Percentiles rank a stretch among this genome's conserved stretches.
Evolutionary conservation across 2,329 filamentous ascomycete species (phyloP).

Genomic region (Thielaviopsis euricoi): DNA sequence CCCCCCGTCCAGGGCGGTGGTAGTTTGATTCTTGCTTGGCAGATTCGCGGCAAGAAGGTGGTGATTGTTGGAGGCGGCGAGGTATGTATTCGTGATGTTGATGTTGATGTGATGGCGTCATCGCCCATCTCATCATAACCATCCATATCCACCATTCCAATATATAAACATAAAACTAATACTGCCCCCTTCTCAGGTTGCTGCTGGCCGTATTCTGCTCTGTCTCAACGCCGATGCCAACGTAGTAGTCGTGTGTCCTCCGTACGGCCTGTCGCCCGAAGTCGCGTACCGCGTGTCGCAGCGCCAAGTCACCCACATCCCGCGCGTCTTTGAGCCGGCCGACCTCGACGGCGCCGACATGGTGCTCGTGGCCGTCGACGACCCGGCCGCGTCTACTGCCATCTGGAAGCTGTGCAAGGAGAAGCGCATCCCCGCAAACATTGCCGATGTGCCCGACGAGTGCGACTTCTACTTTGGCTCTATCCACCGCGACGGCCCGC

Average conservation of each 20-base stretch:
- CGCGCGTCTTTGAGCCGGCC: constrained; percentile 70
- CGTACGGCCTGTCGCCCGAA: constrained; percentile 69
- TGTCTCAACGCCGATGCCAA: constrained; percentile 87
- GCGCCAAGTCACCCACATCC: constrained; percentile 60
- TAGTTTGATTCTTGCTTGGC: constrained; percentile 90
- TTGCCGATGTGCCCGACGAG: constrained; percentile 89
- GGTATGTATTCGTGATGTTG: constrained; percentile 44
- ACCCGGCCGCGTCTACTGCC: constrained; percentile 71
- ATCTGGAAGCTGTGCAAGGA: constrained; percentile 93
- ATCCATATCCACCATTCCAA: constrained; percentile 2
- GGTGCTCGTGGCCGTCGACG: constrained; percentile 87
- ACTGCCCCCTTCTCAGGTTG: constrained; percentile 45
- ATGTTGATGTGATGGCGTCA: too few relatives aligned
- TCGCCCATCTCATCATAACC: neutral
- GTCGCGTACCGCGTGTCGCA: constrained; percentile 66
- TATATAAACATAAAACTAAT: neutral
- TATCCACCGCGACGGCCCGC: constrained; percentile 80
- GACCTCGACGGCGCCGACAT: constrained; percentile 73
- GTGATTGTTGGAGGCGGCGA: constrained; percentile 93
- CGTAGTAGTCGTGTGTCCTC: constrained; percentile 72
- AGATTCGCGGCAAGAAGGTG: constrained; percentile 74
- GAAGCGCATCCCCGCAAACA: constrained; percentile 72
- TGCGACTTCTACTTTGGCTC: constrained; percentile 99
- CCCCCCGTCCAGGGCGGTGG: constrained; percentile 77
- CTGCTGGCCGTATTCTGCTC: constrained; percentile 83